Base-by-base conservation (phyloP, 140 eudicot species). In the Oenanthe javanica region DNA sequence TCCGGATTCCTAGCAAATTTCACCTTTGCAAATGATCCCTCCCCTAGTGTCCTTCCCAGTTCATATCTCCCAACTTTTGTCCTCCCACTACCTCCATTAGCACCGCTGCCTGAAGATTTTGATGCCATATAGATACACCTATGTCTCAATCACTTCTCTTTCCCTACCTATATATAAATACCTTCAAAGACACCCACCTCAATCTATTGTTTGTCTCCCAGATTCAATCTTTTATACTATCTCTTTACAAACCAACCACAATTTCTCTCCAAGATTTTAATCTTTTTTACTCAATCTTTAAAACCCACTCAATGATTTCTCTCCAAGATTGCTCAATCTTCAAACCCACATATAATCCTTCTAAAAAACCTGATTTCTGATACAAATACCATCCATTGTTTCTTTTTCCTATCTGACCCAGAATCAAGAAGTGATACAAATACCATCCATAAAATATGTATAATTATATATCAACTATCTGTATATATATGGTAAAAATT, bases 11-110 rank as follows among this genome's bases (percentile, higher is more conserved):
- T 81, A 7, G 84, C 84, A 63, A 77, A 81, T 66, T 84, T 84
- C 43, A 81, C 82, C 81, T 81, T 84, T 27, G 84, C 87, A 16
- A 77, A 77, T 61, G 83, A 78, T 14, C 87, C 87, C 43, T 81
- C 71, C 46, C 84, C 87, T 21, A 84, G 77, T 16, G 80, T 84
- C 76, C 84, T 77, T n/a, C 87, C 87, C 69, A 84, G 66, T 46
- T 84, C 84, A 51, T 84, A 84, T 59, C 69, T 84, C 51, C 84
- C 87, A 76, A 84, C 80, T 72, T 67, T 75, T 11, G 81, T 78
- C 74, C 72, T 78, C 59, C 73, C 81, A 78, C 55, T 61, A 15
- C 42, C 50, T 19, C 76, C 76, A 71, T 31, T 15, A 38, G n/a
- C 55, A 73, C 67, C 47, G 27, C 54, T 46, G 75, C 52, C 66